Conservation (phyloP, 495 filamentous ascomycete genomes). For the Aspergillus baeticus region DNA sequence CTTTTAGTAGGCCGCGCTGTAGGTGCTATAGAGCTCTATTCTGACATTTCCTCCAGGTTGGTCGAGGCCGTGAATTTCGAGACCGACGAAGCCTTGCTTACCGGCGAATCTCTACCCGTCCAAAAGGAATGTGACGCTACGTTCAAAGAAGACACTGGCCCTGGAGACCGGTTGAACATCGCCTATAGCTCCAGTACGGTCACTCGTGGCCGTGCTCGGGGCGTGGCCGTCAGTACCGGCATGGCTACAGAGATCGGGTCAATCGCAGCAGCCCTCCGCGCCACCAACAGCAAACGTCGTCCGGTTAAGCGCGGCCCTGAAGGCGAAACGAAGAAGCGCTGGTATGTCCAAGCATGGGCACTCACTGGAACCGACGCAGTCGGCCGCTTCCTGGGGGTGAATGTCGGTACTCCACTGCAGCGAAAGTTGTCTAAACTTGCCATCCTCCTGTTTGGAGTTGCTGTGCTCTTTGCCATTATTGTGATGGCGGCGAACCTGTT, state of each 20-base stretch:
- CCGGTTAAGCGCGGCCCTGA: slow-evolving; percentile 55
- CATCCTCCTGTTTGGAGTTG: slow-evolving; percentile 63
- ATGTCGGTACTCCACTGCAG: slow-evolving; percentile 67
- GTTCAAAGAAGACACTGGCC: slow-evolving; percentile 51
- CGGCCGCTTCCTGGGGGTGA: slow-evolving; percentile 68
- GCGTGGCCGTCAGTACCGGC: slow-evolving; percentile 68
- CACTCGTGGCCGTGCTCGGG: slow-evolving; percentile 66
- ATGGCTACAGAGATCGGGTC: slow-evolving; percentile 72
- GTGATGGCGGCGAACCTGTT: slow-evolving; percentile 63
- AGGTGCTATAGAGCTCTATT: not conserved
- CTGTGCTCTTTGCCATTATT: slow-evolving; percentile 65
- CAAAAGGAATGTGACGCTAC: slow-evolving; percentile 51
- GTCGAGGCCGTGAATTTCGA: slow-evolving; percentile 70
- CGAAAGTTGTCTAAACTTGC: slow-evolving; percentile 70
- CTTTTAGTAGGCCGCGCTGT: not conserved
- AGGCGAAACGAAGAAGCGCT: slow-evolving; percentile 58
- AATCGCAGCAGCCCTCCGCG: slow-evolving; percentile 63
- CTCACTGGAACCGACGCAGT: slow-evolving; percentile 64
- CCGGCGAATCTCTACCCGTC: slow-evolving; percentile 70
- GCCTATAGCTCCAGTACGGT: slow-evolving; percentile 70
- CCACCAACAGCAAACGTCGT: slow-evolving; percentile 42
- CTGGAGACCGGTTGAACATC: slow-evolving; percentile 72
- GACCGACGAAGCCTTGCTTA: slow-evolving; percentile 71
- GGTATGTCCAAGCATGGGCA: slow-evolving; percentile 67
- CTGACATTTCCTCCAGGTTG: slow-evolving; percentile 46